phyloP scores from a whole-genome alignment of 768 basidiomycete species.

The Auriculariales sp. region DNA sequence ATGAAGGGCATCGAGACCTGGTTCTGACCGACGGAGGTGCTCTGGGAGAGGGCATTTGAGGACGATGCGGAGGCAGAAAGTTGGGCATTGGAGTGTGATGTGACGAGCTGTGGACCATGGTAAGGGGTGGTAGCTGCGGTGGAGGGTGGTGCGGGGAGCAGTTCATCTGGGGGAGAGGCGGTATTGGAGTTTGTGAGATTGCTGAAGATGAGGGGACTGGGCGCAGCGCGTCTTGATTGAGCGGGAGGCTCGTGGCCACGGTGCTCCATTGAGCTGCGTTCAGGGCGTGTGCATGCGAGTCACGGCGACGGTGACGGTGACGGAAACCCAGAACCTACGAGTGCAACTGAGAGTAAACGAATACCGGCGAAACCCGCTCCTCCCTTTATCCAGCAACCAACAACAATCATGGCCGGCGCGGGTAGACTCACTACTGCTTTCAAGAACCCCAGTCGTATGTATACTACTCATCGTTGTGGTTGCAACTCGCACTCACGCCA shows the following conservation, averaged over 20 bases:
- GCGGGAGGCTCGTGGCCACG: background rate
- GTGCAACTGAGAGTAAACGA: too few relatives aligned
- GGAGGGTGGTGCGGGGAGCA: background rate
- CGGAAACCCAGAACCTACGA: too few relatives aligned
- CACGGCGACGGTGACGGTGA: too few relatives aligned
- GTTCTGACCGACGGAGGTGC: slow-evolving; percentile 49
- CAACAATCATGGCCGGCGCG: too few relatives aligned
- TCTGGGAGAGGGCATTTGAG: slow-evolving; percentile 17
- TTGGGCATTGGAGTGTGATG: slow-evolving; percentile 1
- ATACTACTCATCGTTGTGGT: too few relatives aligned
- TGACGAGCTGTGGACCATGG: slow-evolving; percentile 5
- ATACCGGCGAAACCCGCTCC: too few relatives aligned
- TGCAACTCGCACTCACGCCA: too few relatives aligned
- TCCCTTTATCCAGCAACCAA: too few relatives aligned
- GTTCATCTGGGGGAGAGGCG: background rate
- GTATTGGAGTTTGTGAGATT: background rate
- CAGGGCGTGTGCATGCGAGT: too few relatives aligned
- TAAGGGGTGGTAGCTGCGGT: slow-evolving; percentile 2
- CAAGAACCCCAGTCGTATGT: too few relatives aligned
- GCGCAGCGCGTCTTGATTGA: background rate
- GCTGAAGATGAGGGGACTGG: background rate
- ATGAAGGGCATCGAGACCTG: slow-evolving; percentile 89
- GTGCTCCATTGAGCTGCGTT: too few relatives aligned
- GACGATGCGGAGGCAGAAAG: slow-evolving; percentile 16
- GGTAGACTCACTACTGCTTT: too few relatives aligned